Evolutionary conservation across 139 green algal genomes (phyloP), one percentile per base, ranked within the genome.

Genomic region (Chlorella sorokiniana): DNA sequence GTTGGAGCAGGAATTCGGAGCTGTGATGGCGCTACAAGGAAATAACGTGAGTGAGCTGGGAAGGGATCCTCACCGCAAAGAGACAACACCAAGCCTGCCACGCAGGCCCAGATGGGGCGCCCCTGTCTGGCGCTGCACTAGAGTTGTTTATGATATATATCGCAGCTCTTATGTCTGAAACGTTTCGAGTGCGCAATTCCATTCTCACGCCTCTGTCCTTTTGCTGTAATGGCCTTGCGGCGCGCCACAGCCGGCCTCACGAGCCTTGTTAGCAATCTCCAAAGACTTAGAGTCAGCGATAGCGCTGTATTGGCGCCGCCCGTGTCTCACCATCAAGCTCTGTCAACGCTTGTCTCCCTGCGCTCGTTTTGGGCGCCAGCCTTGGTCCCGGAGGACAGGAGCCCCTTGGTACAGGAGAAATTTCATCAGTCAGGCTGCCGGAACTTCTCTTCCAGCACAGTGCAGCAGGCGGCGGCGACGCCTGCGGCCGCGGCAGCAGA

Each of bases 301-400:
- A 38, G 31, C 0, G 44, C 42, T 2, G 20, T n/a, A 27, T 1
- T 18, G 5, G 40, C 37, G 1, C 40, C 31, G 4, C 1, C 10
- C 23, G 48, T n/a, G 20, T 31, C 51, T 25, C 65, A 69, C 29
- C 51, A 61, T 27, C 40, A 23, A 23, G n/a, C 40, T 4, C 22
- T 42, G 29, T 31, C 78, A 45, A 77, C 65, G 48, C 78, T 83
- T 20, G 27, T 45, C 37, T 77, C 35, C 29, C 35, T 83, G 51
- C 65, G 65, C 75, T 62, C 40, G 20, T 59, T 81, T 40, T 31
- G 40, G 29, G 56, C 18, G n/a, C 48, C n/a, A n/a, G 48, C 48
- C 48, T 16, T 56, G 48, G 14, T 25, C 14, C 48, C 48, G 48
- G 16, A 25, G n/a, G 6, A 10, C 16, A 65, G 6, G 56, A 22